Conservation (phyloP, 495 filamentous ascomycete genomes). For the Pyronema omphalodes region DNA sequence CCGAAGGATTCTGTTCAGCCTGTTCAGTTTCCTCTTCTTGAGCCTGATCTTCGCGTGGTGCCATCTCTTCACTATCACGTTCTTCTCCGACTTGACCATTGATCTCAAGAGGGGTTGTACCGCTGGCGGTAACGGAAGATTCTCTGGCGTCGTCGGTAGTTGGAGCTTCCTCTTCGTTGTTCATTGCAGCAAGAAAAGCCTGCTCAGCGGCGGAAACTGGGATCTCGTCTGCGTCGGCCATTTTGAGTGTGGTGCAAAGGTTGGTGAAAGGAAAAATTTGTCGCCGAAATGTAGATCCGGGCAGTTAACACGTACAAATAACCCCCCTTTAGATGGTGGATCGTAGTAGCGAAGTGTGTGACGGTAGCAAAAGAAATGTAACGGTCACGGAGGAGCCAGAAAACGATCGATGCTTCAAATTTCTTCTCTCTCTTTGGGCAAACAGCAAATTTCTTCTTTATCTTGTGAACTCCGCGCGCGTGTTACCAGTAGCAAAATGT, state of each 20-base stretch:
- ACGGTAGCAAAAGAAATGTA: conserved; percentile 2
- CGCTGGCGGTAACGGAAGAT: neutral
- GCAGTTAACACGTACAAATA: conserved; percentile 1
- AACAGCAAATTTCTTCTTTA: conserved; percentile 1
- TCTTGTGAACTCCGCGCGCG: neutral
- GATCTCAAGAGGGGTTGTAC: neutral
- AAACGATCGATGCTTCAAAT: conserved; percentile 1
- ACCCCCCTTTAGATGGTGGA: neutral
- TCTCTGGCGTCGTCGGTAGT: conserved; percentile 4
- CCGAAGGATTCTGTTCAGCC: neutral
- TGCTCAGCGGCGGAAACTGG: conserved; percentile 34
- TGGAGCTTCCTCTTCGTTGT: conserved; percentile 13
- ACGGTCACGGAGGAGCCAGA: conserved; percentile 6
- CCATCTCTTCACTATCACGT: neutral
- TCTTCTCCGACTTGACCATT: conserved; percentile 1
- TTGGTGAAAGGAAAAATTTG: neutral
- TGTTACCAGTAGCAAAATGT: conserved; percentile 1
- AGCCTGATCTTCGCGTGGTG: conserved; percentile 32
- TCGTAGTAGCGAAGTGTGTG: neutral
- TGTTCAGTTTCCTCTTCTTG: conserved; percentile 24
- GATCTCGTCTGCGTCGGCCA: conserved; percentile 4
- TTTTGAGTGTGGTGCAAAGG: neutral
- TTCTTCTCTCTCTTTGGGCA: conserved; percentile 2
- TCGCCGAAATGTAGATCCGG: neutral
- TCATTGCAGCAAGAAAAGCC: conserved; percentile 35